Percentiles rank a stretch among this genome's conserved stretches.
Conservation (phyloP, 345 rosid species). For the Euphorbia lathyris region DNA sequence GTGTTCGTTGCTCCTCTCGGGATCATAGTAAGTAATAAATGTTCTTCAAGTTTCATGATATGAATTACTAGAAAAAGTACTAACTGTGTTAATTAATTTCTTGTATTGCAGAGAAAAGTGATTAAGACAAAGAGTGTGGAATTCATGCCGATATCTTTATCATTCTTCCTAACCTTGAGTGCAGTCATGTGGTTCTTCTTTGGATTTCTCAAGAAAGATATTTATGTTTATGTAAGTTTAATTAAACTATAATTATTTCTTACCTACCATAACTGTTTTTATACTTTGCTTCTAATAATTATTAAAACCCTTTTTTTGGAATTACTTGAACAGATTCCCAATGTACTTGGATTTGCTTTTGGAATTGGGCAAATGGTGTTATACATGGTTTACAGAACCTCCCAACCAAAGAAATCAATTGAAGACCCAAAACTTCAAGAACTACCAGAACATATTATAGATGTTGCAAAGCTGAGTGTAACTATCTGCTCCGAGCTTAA, state of each 20-base stretch:
- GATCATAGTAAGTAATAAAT: constrained; percentile 50
- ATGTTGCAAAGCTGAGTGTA: constrained; percentile 39
- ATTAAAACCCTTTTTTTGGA: too few relatives aligned
- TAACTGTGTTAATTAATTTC: too few relatives aligned
- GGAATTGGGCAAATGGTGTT: constrained; percentile 55
- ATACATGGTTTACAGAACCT: constrained; percentile 40
- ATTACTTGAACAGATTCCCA: constrained; percentile 41
- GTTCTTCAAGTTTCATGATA: neutral
- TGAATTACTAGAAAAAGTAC: too few relatives aligned
- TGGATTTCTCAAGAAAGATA: constrained; percentile 31
- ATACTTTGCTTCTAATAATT: too few relatives aligned
- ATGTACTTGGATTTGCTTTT: constrained; percentile 44
- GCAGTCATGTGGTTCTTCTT: constrained; percentile 57
- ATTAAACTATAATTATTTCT: neutral
- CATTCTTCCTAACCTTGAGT: constrained; percentile 48
- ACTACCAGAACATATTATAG: constrained; percentile 28
- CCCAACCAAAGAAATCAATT: neutral
- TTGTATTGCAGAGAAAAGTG: constrained; percentile 66
- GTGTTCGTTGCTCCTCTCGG: constrained; percentile 90
- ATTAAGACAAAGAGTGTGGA: constrained; percentile 70
- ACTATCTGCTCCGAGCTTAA: constrained; percentile 41
- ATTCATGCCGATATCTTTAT: constrained; percentile 62
- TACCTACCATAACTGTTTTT: neutral
- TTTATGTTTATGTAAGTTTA: constrained; percentile 21
- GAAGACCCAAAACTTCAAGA: constrained; percentile 12